A percentile compares a stretch with the other conserved stretches of the same genome.
These are phyloP conservation scores for Spiraea crenata DNA, from an alignment of 331 rosid genomes.

Conservation along the genomic window DNA sequence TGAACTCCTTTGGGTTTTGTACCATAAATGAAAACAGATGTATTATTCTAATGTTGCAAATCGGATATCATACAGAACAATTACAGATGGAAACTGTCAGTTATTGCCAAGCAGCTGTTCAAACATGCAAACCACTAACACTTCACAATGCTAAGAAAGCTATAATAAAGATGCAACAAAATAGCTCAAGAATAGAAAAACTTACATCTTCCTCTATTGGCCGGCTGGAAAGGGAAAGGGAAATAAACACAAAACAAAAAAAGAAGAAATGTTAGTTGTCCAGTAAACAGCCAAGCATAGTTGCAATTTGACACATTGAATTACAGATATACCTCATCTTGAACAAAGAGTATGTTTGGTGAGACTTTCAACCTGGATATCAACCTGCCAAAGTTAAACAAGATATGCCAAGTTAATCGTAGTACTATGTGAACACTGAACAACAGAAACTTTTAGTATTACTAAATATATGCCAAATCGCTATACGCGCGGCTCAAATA, in stretches of 20 bases:
- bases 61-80: background rate
- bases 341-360: too few relatives aligned
- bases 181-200: conserved; percentile 2
- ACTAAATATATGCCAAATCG: too few relatives aligned
- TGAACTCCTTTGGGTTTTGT: too few relatives aligned
- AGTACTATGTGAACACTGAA: too few relatives aligned
- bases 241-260: background rate
- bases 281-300: background rate
- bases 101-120: too few relatives aligned
- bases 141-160: background rate
- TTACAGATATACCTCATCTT: too few relatives aligned
- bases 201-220: conserved; percentile 94
- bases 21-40: too few relatives aligned
- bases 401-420: too few relatives aligned
- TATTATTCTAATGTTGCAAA: background rate
- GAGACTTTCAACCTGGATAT: too few relatives aligned
- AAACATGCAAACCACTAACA: background rate
- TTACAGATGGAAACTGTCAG: background rate
- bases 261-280: background rate
- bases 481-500: too few relatives aligned
- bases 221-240: conserved; percentile 33
- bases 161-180: background rate
- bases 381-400: too few relatives aligned
- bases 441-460: too few relatives aligned
- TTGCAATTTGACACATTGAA: background rate